These are phyloP conservation scores for Saxophila tyrrhenica DNA, from an alignment of 495 filamentous ascomycete species.

Conservation along the genomic window DNA sequence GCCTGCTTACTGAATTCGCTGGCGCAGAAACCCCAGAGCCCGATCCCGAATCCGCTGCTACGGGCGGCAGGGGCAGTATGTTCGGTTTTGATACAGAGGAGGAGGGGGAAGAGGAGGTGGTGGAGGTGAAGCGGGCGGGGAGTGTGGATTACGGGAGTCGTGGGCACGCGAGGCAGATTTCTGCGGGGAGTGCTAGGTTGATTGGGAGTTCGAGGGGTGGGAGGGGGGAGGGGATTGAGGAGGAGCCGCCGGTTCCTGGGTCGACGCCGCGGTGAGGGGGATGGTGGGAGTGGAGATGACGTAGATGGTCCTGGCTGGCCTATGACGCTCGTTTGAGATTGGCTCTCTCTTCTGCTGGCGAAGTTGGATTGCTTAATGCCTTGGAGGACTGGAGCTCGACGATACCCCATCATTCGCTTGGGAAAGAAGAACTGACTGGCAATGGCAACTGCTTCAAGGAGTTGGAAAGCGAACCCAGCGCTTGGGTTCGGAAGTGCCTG, in stretches of 20 bases:
- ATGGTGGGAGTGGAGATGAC: no score
- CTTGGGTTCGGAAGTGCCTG: no score
- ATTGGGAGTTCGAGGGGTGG: slow-evolving; percentile 39
- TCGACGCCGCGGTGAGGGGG: no score
- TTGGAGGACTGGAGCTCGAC: no score
- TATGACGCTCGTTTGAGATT: no score
- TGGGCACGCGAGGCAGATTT: slow-evolving; percentile 56
- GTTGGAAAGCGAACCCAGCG: no score
- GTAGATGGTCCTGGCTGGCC: no score
- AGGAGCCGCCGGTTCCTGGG: background rate
- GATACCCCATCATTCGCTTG: no score
- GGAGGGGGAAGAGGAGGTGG: slow-evolving; percentile 16
- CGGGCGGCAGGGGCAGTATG: background rate
- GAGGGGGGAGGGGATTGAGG: background rate
- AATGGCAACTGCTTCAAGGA: no score
- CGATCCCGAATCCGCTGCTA: background rate
- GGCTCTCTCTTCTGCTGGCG: no score
- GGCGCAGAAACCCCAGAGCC: slow-evolving; percentile 4
- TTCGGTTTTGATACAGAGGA: slow-evolving; percentile 5
- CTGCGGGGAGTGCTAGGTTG: slow-evolving; percentile 60
- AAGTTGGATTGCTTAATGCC: no score
- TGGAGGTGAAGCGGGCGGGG: slow-evolving; percentile 50
- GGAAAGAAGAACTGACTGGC: no score
- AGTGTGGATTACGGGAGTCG: slow-evolving; percentile 38
- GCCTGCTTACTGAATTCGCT: slow-evolving; percentile 41